These are phyloP conservation scores for Hypoxylon sp. DNA, from an alignment of 2,329 filamentous ascomycete species.

Conservation along the genomic window DNA sequence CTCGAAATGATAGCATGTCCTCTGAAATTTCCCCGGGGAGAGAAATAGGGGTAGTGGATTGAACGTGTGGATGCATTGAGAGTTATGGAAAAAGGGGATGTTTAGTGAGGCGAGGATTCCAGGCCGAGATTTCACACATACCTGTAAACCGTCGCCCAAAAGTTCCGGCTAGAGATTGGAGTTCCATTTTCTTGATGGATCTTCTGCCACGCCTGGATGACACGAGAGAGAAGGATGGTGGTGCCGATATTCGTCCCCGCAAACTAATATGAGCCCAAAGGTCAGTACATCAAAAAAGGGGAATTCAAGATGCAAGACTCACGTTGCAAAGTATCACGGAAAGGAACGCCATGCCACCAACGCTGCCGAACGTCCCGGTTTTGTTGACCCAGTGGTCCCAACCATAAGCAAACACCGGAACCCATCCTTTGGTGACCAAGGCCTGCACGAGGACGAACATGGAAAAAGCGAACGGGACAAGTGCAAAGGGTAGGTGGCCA, in stretches of 20 bases:
- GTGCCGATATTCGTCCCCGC: conserved; percentile 84
- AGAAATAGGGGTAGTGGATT: neutral
- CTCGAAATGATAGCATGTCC: neutral
- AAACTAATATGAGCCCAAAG: conserved; percentile 65
- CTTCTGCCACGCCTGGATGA: conserved; percentile 76
- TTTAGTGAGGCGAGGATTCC: neutral
- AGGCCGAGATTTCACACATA: conserved; percentile 13
- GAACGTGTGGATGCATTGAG: neutral
- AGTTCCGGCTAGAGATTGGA: conserved; percentile 73
- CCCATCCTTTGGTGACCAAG: conserved; percentile 81
- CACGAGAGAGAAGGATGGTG: conserved; percentile 78
- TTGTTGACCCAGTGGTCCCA: conserved; percentile 81
- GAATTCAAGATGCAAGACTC: conserved; percentile 55
- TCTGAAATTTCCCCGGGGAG: neutral
- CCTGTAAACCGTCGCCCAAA: conserved; percentile 79
- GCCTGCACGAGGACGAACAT: conserved; percentile 84
- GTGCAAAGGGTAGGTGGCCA: conserved; percentile 74
- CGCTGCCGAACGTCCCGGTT: conserved; percentile 76
- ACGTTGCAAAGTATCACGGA: conserved; percentile 81
- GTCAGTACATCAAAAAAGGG: conserved; percentile 14
- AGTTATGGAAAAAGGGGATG: neutral
- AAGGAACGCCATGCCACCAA: conserved; percentile 81
- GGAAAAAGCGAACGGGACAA: conserved; percentile 78
- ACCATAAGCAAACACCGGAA: conserved; percentile 78
- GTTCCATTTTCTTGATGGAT: conserved; percentile 66